These are phyloP conservation scores for Epichloe glyceriae DNA, from an alignment of 2,329 filamentous ascomycete species.

Conservation along the genomic window DNA sequence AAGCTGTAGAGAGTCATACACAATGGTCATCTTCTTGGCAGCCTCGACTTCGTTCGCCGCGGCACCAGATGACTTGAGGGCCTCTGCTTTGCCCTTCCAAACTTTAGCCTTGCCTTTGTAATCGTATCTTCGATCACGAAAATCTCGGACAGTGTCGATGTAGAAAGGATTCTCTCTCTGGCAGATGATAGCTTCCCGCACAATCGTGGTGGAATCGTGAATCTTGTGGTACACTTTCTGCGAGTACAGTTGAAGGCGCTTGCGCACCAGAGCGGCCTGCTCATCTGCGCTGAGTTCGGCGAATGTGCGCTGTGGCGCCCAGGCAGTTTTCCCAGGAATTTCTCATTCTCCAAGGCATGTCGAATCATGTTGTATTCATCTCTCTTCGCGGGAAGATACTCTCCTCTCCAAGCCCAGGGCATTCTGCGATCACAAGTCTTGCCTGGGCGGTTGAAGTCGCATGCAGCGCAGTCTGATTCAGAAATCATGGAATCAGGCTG, in stretches of 20 bases:
- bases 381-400: slow-evolving; percentile 88
- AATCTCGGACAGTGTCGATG: slow-evolving; percentile 88
- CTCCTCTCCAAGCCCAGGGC: slow-evolving; percentile 97
- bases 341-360: slow-evolving; percentile 80
- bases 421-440: slow-evolving; percentile 92
- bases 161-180: slow-evolving; percentile 98
- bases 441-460: slow-evolving; percentile 93
- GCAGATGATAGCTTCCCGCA: slow-evolving; percentile 93
- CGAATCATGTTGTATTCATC: slow-evolving; percentile 99
- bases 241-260: slow-evolving; percentile 81
- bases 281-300: slow-evolving; percentile 72
- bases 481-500: slow-evolving; percentile 99
- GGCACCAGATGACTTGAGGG: slow-evolving; percentile 72
- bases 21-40: slow-evolving; percentile 95
- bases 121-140: slow-evolving; percentile 93
- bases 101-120: slow-evolving; percentile 98
- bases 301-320: slow-evolving; percentile 59
- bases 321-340: slow-evolving; percentile 66
- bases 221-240: slow-evolving; percentile 99
- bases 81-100: slow-evolving; percentile 93
- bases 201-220: slow-evolving; percentile 82
- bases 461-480: slow-evolving; percentile 90
- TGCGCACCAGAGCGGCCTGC: slow-evolving; percentile 67
- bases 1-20: slow-evolving; percentile 91
- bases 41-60: slow-evolving; percentile 66